Conservation (phyloP, 2,329 filamentous ascomycete species). For the Akanthomyces muscarius region DNA sequence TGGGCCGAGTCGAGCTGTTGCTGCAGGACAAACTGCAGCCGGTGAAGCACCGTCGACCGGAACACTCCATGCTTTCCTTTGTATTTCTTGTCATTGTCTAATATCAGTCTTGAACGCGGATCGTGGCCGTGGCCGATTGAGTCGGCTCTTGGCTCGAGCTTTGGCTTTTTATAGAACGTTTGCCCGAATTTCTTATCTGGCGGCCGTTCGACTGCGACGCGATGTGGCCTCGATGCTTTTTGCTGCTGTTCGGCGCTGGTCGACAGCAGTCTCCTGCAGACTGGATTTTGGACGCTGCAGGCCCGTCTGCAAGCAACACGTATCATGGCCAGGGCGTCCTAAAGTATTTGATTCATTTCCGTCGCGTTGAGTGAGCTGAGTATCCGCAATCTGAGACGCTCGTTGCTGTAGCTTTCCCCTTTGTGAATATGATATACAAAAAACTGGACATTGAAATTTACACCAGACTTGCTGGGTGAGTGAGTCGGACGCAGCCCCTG, state of each 20-base stretch:
- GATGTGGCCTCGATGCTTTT: background rate
- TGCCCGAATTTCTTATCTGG: background rate
- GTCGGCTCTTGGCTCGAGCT: constrained; percentile 16
- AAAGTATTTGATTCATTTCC: constrained; percentile 11
- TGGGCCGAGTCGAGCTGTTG: constrained; percentile 23
- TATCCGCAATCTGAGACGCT: background rate
- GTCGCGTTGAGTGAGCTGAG: background rate
- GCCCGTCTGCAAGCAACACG: constrained; percentile 10
- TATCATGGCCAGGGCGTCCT: constrained; percentile 8
- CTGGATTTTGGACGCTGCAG: background rate
- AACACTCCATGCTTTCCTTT: constrained; percentile 31
- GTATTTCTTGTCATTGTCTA: constrained; percentile 24
- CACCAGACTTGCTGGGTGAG: background rate
- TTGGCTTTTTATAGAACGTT: background rate
- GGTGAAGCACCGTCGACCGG: constrained; percentile 32
- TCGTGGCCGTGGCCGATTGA: constrained; percentile 32
- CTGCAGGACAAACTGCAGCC: constrained; percentile 35
- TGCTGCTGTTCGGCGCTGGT: background rate
- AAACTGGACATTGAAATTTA: background rate
- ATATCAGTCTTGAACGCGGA: constrained; percentile 30
- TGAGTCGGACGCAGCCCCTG: background rate
- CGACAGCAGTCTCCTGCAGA: background rate
- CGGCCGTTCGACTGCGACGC: background rate
- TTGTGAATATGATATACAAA: constrained; percentile 4
- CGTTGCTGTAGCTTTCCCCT: background rate